Base-by-base conservation (phyloP, 2,329 filamentous ascomycete species). In the Trichoderma hamatum region DNA sequence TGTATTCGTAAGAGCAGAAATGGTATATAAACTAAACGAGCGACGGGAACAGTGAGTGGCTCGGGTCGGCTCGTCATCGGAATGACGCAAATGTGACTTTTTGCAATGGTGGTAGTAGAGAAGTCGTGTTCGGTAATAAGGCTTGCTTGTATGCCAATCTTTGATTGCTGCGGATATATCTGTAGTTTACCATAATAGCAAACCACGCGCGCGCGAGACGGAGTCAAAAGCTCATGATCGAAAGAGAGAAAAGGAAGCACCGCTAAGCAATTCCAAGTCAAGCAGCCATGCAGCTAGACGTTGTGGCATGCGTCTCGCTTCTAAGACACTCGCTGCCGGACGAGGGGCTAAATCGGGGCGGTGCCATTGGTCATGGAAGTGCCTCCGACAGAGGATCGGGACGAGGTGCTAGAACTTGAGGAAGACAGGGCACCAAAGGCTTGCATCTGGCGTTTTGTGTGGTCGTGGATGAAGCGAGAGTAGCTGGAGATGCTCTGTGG, bases 361-460 rank as follows among this genome's bases (percentile, higher is more conserved):
- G 69, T 71, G 19, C 79, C 79, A 55, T 81, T 80, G 60, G 75
- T 74, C 69, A 73, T 73, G 39, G 70, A 46, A n/a, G 43, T 69
- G 49, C 71, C 69, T 51, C 72, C 72, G 16, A 70, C 60, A 1
- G 67, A 67, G 1, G 67, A 67, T 59, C 34, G 69, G 51, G 63
- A 72, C 5, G 34, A 71, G 19, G 71, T 72, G 49, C 66, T 66
- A 5, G 73, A 72, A 39, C 71, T 71, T 13, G 74, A 56, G 30
- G 73, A 67, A 2, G 36, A 63, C 2, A 73, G 69, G 36, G 70
- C 71, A 1, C 84, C 82, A 13, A 83, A 82, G 4, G 82, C 81
- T 71, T 90, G 87, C 86, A 91, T 89, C 76, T 89, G 88, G 68
- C 84, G 82, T 81, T 88, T 89, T 71, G 88, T 90, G 80, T 90